phyloP scores from a whole-genome alignment of 2,329 filamentous ascomycete genomes.

The Colletotrichum karsti region DNA sequence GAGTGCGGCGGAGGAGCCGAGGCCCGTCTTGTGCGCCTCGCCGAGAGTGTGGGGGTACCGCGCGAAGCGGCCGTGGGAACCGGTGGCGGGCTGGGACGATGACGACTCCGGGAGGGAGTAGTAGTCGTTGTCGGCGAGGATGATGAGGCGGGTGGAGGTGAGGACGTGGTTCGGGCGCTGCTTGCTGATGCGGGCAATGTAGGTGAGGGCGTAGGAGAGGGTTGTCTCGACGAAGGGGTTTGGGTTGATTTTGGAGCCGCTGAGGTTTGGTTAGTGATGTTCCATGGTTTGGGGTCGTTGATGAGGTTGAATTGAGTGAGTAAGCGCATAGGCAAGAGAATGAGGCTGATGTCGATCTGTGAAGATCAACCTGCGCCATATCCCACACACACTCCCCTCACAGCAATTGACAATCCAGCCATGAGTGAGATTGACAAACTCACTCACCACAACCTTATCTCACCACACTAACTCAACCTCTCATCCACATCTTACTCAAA shows the following conservation, averaged over 20 bases:
- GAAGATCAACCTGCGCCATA: no score
- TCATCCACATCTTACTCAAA: background rate
- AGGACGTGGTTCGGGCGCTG: slow-evolving; percentile 58
- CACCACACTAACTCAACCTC: no score
- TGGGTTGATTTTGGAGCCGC: slow-evolving; percentile 32
- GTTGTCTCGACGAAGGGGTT: slow-evolving; percentile 96
- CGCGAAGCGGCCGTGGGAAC: slow-evolving; percentile 67
- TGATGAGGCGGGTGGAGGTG: slow-evolving; percentile 77
- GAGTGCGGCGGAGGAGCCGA: slow-evolving; percentile 93
- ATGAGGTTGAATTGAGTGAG: background rate
- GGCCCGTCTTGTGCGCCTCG: slow-evolving; percentile 91
- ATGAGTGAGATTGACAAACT: no score
- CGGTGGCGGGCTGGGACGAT: slow-evolving; percentile 36
- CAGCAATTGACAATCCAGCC: no score
- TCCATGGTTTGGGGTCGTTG: background rate
- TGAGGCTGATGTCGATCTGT: no score
- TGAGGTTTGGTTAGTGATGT: slow-evolving; percentile 1
- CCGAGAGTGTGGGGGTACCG: slow-evolving; percentile 80
- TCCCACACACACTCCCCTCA: no score
- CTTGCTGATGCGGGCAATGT: slow-evolving; percentile 64
- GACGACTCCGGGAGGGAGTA: slow-evolving; percentile 72
- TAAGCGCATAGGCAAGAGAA: background rate
- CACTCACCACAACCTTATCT: no score
- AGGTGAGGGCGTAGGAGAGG: slow-evolving; percentile 86
- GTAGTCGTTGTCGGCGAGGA: slow-evolving; percentile 96